Conservation (phyloP, 1,284 basidiomycete genomes). For the Coniophora puteana region DNA sequence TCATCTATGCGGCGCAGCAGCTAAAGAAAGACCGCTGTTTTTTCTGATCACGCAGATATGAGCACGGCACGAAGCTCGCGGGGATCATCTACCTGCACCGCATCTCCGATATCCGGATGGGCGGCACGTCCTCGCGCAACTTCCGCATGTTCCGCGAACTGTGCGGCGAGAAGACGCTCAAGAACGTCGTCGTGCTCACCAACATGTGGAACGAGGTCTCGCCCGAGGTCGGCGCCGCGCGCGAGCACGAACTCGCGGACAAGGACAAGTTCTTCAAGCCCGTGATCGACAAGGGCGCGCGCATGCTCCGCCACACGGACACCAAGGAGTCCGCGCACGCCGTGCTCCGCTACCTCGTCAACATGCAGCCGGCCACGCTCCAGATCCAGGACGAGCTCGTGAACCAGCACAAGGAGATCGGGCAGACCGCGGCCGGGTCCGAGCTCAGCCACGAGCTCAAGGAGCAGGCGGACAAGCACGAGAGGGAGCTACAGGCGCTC, state of each 20-base stretch:
- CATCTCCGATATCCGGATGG: constrained; percentile 49
- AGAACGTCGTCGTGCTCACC: constrained; percentile 47
- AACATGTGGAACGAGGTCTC: constrained; percentile 47
- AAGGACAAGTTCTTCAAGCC: constrained; percentile 40
- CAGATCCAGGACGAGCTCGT: constrained; percentile 40
- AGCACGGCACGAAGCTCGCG: constrained; percentile 36
- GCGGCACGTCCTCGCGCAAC: constrained; percentile 47
- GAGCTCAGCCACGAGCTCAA: constrained; percentile 34
- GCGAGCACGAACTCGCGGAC: constrained; percentile 31
- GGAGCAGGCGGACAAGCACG: constrained; percentile 32
- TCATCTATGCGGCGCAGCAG: neutral
- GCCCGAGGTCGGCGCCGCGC: constrained; percentile 28
- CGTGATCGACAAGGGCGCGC: constrained; percentile 39
- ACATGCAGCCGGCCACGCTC: constrained; percentile 29
- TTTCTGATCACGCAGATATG: constrained; percentile 34
- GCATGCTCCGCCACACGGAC: constrained; percentile 31
- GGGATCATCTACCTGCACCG: constrained; percentile 55
- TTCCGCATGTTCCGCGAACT: constrained; percentile 48
- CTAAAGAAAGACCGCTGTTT: neutral
- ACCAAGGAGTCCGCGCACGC: constrained; percentile 23
- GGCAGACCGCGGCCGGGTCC: constrained; percentile 36
- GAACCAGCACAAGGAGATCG: constrained; percentile 33
- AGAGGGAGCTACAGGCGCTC: constrained; percentile 30
- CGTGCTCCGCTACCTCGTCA: constrained; percentile 29
- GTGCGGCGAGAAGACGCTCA: constrained; percentile 45